Evolutionary conservation across 2,329 filamentous ascomycete genomes (phyloP), one percentile per base, ranked within the genome.

Genomic region (Coleophoma eucalyptorum): DNA sequence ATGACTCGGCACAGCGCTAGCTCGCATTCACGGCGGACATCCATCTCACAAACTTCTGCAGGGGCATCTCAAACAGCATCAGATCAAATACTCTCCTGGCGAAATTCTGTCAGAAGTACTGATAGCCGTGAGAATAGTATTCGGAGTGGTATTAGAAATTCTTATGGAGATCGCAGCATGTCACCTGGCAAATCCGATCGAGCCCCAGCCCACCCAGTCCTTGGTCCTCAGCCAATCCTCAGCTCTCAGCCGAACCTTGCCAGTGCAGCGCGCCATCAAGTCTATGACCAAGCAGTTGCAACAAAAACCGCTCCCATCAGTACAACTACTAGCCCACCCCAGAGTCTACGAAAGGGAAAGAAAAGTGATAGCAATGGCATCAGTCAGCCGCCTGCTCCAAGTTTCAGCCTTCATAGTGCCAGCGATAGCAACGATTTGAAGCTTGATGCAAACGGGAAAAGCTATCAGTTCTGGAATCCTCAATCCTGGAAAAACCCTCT

Each of bases 41-140:
- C 68, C 52, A 67, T 61, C 55, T 56, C 72, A 16, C 64, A 65
- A 47, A 59, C 59, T 52, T 62, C 62, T 32, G 42, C 60, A 13
- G 46, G 52, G 6, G 50, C 66, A 1, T 62, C 66, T 2, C 61
- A 60, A 2, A 65, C 61, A 33, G 58, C 55, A 32, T 58, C 86
- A 1, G 93, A 97, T 56, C 81, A 89, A 15, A 97, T 97, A 57
- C 78, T 95, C 57, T 88, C 83, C 46, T 99, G 93, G 93, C 83
- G 92, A 3, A 90, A 95, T 58, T 79, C 79, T 12, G 78, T 89
- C 50, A 72, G 75, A 5, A 77, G 76, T 53, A 76, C 72, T 42
- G 61, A 71, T 33, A 77, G 71, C 53, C 66, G 75, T n/a, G 75
- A 79, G 50, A 53, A 50, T 32, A 56, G 55, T 34, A 52, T 58